A percentile compares a stretch with the other conserved stretches of the same genome.
Conservation (phyloP, 441 rosid genomes). For the Macaranga tanarius region DNA sequence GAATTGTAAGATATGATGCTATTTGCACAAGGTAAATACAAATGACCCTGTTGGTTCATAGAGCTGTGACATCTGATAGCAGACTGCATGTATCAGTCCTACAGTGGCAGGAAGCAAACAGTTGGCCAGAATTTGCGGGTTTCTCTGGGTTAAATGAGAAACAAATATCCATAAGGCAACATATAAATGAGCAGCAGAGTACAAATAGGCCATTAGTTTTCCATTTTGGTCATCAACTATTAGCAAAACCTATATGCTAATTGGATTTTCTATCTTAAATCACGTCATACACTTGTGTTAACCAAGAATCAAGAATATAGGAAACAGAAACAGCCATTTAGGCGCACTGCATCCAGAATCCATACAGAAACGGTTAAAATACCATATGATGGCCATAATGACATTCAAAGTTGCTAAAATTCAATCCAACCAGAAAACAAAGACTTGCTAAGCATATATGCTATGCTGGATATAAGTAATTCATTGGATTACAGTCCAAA, state of each 20-base stretch:
- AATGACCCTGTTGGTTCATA: not conserved
- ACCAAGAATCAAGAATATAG: not conserved
- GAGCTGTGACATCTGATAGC: constrained; percentile 8
- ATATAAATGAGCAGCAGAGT: not conserved
- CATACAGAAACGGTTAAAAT: not conserved
- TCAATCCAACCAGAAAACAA: constrained; percentile 14
- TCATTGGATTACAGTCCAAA: not conserved
- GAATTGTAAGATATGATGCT: not conserved
- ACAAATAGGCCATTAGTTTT: not conserved
- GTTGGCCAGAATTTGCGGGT: not conserved
- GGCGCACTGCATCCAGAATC: not conserved
- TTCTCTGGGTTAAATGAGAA: constrained; percentile 1
- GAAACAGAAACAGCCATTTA: not conserved
- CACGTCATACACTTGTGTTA: constrained; percentile 6
- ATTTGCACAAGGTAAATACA: constrained; percentile 8
- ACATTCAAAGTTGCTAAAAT: not conserved
- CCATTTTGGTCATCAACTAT: not conserved
- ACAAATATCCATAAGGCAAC: not conserved
- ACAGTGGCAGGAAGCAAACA: constrained; percentile 5
- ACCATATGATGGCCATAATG: not conserved
- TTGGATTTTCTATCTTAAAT: not conserved
- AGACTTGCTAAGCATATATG: not conserved
- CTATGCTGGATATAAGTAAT: not conserved
- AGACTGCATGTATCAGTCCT: not conserved
- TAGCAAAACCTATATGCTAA: not conserved